Evolutionary conservation across 352 stramenopile genomes (phyloP).

Genomic region (Phytophthora capsici): DNA sequence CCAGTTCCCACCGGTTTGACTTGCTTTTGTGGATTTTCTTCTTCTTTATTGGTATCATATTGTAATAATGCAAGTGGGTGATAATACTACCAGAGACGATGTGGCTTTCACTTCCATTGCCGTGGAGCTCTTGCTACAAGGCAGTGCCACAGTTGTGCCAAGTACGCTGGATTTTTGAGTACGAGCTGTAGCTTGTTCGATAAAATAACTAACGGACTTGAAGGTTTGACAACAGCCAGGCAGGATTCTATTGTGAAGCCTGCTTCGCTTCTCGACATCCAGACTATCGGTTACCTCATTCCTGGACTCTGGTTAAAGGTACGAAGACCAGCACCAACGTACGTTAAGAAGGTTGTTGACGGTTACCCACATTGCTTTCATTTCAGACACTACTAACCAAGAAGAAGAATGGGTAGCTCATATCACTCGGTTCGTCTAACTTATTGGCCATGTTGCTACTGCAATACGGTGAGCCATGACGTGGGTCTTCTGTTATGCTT

Average conservation of each 20-base stretch:
- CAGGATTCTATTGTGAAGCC: conserved; percentile 72
- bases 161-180: conserved; percentile 38
- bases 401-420: conserved; percentile 72
- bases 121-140: conserved; percentile 52
- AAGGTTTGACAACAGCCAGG: conserved; percentile 62
- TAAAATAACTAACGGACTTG: neutral
- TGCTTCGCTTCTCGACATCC: conserved; percentile 70
- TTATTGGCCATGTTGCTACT: neutral
- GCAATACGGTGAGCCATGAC: no score
- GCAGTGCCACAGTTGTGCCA: conserved; percentile 71
- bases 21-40: neutral
- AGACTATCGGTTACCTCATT: conserved; percentile 56
- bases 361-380: neutral
- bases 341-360: conserved; percentile 6
- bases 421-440: conserved; percentile 49
- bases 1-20: conserved; percentile 27
- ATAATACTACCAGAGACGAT: conserved; percentile 39
- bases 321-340: neutral
- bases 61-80: neutral
- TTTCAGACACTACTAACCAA: conserved; percentile 57
- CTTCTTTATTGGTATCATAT: neutral
- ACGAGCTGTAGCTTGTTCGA: no score
- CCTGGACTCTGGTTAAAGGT: conserved; percentile 60
- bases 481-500: neutral
- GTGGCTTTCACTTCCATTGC: conserved; percentile 67